These are phyloP conservation scores for Marchantia polymorpha DNA, from an alignment of 225 moss, liverwort and hornwort genomes.

Conservation along the genomic window DNA sequence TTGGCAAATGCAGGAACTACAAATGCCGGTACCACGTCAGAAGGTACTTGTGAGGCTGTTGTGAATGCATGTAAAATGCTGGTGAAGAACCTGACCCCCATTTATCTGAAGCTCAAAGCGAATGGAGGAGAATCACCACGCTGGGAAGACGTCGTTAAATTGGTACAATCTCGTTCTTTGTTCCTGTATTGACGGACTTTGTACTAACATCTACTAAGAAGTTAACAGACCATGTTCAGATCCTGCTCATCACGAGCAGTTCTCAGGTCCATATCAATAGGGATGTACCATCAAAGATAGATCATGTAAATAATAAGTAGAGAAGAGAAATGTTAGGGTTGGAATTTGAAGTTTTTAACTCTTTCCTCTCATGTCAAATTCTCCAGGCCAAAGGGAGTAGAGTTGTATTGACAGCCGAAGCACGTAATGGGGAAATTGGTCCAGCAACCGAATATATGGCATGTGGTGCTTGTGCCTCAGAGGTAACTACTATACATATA, in stretches of 20 bases:
- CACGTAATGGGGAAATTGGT: neutral
- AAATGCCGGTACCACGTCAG: slow-evolving; percentile 64
- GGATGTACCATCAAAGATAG: neutral
- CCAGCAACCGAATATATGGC: neutral
- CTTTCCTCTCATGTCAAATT: neutral
- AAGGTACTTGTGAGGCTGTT: slow-evolving; percentile 56
- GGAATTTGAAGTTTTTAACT: neutral
- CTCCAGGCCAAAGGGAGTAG: slow-evolving; percentile 31
- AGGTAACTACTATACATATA: slow-evolving; percentile 35
- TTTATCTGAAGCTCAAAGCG: slow-evolving; percentile 33
- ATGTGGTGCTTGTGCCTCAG: slow-evolving; percentile 44
- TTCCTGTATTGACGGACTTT: neutral
- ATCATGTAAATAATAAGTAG: neutral
- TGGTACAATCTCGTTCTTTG: slow-evolving; percentile 3
- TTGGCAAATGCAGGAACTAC: slow-evolving; percentile 43
- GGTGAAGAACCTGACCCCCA: slow-evolving; percentile 54
- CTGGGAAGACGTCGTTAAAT: slow-evolving; percentile 28
- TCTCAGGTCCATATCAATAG: too few relatives aligned
- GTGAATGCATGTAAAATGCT: slow-evolving; percentile 48
- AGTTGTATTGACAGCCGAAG: slow-evolving; percentile 9
- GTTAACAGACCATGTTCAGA: neutral
- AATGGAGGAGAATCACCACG: slow-evolving; percentile 20
- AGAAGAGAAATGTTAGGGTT: neutral
- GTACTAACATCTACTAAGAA: neutral
- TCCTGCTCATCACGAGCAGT: too few relatives aligned